A percentile compares a stretch with the other conserved stretches of the same genome.
phyloP scores from a whole-genome alignment of 2,329 filamentous ascomycete species.

The Claviceps spartinae region DNA sequence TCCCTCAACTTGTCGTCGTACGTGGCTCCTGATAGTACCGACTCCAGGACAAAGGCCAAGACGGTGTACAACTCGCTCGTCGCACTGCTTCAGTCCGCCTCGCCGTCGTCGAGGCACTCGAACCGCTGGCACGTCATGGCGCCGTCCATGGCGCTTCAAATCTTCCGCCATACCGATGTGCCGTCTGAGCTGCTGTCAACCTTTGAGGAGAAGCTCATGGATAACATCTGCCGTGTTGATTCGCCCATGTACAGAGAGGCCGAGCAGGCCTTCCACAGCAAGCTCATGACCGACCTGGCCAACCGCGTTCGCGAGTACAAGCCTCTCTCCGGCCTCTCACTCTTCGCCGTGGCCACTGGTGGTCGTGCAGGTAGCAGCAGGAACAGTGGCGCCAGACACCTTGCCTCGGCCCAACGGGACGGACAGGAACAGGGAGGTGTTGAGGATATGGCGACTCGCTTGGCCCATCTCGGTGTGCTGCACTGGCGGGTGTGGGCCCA shows the following conservation, averaged over 20 bases:
- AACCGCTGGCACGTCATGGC: conserved; percentile 40
- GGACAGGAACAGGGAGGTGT: conserved; percentile 40
- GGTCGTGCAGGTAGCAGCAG: conserved; percentile 27
- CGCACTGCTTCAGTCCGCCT: conserved; percentile 39
- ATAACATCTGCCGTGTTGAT: conserved; percentile 29
- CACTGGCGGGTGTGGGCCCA: conserved; percentile 85
- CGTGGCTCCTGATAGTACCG: conserved; percentile 22
- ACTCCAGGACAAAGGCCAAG: conserved; percentile 29
- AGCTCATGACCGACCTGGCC: conserved; percentile 34
- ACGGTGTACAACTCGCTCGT: conserved; percentile 40
- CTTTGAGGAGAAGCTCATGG: conserved; percentile 36
- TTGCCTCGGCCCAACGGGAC: conserved; percentile 24
- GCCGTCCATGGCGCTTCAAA: conserved; percentile 41
- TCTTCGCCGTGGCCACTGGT: conserved; percentile 43
- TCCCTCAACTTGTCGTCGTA: conserved; percentile 26
- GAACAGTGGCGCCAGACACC: conserved; percentile 19
- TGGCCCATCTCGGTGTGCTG: conserved; percentile 71
- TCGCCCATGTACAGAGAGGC: conserved; percentile 33
- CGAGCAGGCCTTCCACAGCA: conserved; percentile 35
- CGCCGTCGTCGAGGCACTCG: conserved; percentile 25
- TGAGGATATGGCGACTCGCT: conserved; percentile 57
- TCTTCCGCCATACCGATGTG: conserved; percentile 42
- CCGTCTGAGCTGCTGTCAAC: conserved; percentile 32
- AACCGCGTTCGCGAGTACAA: conserved; percentile 39
- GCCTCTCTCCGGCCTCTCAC: conserved; percentile 34